These are phyloP conservation scores for Lablab purpureus DNA, from an alignment of 306 rosid genomes.

Conservation along the genomic window DNA sequence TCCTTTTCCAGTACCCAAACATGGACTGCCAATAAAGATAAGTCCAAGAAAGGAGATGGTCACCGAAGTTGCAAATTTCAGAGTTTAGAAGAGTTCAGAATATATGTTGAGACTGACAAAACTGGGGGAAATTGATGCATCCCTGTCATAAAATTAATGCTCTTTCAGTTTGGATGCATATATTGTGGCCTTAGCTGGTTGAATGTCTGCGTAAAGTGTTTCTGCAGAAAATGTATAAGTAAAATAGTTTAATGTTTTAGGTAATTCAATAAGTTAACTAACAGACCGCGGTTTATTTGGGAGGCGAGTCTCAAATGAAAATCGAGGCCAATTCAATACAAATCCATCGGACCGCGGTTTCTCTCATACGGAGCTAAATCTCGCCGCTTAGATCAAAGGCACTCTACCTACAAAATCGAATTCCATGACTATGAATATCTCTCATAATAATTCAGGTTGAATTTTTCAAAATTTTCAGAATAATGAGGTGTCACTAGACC, in stretches of 20 bases:
- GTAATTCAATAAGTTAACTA: neutral
- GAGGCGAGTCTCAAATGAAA: neutral
- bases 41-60: conserved; percentile 49
- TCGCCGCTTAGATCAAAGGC: neutral
- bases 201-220: too few species aligned
- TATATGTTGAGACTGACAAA: conserved; percentile 20
- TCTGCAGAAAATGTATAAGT: neutral
- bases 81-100: conserved; percentile 35
- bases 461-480: too few species aligned
- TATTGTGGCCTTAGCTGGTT: too few species aligned
- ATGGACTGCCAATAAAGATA: conserved; percentile 73
- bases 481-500: too few species aligned
- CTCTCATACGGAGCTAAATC: neutral
- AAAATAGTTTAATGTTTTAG: too few species aligned
- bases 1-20: conserved; percentile 92
- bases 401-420: neutral
- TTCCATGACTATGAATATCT: neutral
- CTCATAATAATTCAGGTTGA: too few species aligned
- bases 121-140: conserved; percentile 45
- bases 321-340: too few species aligned
- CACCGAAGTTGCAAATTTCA: conserved; percentile 27
- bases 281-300: neutral
- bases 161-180: neutral
- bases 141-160: conserved; percentile 35
- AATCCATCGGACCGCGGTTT: neutral